Percentiles rank a stretch among this genome's conserved stretches.
Evolutionary conservation across 2,329 filamentous ascomycete species (phyloP).

Genomic region (Bipolaris sorokiniana): DNA sequence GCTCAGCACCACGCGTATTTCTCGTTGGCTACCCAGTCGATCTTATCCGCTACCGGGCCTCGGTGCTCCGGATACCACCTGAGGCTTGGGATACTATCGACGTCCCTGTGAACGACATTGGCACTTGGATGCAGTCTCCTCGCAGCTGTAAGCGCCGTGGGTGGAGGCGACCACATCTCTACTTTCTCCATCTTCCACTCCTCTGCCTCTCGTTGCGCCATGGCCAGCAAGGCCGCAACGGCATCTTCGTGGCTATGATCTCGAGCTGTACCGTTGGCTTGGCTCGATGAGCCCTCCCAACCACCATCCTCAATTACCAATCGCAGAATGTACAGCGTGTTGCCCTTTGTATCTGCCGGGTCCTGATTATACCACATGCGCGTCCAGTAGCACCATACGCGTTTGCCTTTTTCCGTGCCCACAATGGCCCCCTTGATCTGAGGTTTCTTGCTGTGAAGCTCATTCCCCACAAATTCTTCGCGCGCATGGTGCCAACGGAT

Average conservation of each 20-base stretch:
- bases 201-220: constrained; percentile 73
- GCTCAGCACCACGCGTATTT: constrained; percentile 77
- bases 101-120: constrained; percentile 64
- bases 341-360: constrained; percentile 61
- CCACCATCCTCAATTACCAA: constrained; percentile 68
- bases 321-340: constrained; percentile 72
- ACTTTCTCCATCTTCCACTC: constrained; percentile 74
- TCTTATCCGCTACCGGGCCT: constrained; percentile 54
- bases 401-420: constrained; percentile 55
- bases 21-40: constrained; percentile 78
- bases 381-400: constrained; percentile 78
- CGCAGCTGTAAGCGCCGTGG: constrained; percentile 53
- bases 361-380: constrained; percentile 67
- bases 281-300: constrained; percentile 27
- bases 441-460: constrained; percentile 65
- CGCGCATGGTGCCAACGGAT: constrained; percentile 80
- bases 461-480: constrained; percentile 76
- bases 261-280: constrained; percentile 26
- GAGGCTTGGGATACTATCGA: constrained; percentile 72
- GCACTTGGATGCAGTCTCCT: constrained; percentile 54
- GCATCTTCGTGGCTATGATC: constrained; percentile 41
- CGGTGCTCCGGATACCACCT: constrained; percentile 65
- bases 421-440: constrained; percentile 74
- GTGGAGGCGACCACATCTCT: constrained; percentile 82
- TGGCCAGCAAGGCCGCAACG: constrained; percentile 67